Conservation (phyloP, 306 rosid species). For the Citrullus mucosospermus region DNA sequence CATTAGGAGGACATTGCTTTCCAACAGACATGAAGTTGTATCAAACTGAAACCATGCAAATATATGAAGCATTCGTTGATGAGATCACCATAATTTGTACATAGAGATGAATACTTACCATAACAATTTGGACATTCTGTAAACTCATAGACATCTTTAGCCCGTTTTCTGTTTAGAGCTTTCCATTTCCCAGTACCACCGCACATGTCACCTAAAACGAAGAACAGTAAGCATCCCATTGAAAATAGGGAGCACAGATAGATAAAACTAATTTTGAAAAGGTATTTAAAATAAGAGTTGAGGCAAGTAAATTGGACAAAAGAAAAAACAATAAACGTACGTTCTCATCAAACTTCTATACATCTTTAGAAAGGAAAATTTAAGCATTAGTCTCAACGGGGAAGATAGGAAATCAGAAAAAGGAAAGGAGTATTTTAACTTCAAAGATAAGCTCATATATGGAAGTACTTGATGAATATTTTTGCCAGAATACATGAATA, state of each 20-base stretch:
- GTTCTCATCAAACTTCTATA: neutral
- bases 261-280: neutral
- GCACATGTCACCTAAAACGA: slow-evolving; percentile 86
- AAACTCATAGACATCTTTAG: slow-evolving; percentile 83
- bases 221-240: slow-evolving; percentile 21
- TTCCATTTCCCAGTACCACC: slow-evolving; percentile 99
- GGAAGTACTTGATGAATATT: neutral
- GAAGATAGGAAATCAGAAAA: neutral
- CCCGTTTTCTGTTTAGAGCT: slow-evolving; percentile 91
- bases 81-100: neutral
- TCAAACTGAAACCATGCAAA: neutral
- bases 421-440: neutral
- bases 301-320: neutral
- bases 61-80: neutral
- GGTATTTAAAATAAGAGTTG: neutral
- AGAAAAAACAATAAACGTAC: neutral
- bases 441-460: neutral
- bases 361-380: neutral
- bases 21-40: neutral
- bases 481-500: too few relatives aligned
- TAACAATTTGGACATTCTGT: slow-evolving; percentile 97
- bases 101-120: slow-evolving; percentile 32
- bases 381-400: neutral
- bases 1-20: neutral
- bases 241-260: neutral